A percentile compares a stretch with the other conserved stretches of the same genome.
Evolutionary conservation across 257 asterid species (phyloP).

Genomic region (Anisodus tanguticus): DNA sequence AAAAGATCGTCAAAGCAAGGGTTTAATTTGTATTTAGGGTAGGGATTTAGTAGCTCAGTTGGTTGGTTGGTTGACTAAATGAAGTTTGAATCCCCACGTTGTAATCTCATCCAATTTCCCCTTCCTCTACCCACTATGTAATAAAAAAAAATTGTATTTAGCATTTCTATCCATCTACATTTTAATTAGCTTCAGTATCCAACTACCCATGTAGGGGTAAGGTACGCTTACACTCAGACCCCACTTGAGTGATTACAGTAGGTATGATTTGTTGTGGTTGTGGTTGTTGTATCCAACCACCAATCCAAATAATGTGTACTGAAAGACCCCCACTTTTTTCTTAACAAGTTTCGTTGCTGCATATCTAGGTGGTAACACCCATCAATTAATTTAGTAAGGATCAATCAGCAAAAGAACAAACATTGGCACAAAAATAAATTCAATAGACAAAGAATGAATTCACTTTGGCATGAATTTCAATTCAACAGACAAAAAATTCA

Average conservation of each 20-base stretch:
- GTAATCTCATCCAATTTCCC: too few relatives aligned
- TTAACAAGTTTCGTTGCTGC: background rate
- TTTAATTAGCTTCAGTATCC: background rate
- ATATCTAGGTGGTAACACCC: background rate
- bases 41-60: too few relatives aligned
- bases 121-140: too few relatives aligned
- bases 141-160: background rate
- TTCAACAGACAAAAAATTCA: background rate
- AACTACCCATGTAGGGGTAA: background rate
- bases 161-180: background rate
- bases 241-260: too few relatives aligned
- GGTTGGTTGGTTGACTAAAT: too few relatives aligned
- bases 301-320: slow-evolving; percentile 7
- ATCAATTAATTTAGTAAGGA: background rate
- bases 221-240: too few relatives aligned
- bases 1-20: background rate
- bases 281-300: background rate
- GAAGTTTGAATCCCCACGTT: too few relatives aligned
- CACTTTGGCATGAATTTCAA: background rate
- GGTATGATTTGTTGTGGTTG: too few relatives aligned
- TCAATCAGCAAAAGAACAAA: background rate
- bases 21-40: background rate
- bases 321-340: background rate
- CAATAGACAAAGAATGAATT: background rate
- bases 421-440: background rate